Evolutionary conservation across 192 early-diverging fungal species (phyloP), one percentile per base, ranked within the genome.

Genomic region (Coemansia sp.): DNA sequence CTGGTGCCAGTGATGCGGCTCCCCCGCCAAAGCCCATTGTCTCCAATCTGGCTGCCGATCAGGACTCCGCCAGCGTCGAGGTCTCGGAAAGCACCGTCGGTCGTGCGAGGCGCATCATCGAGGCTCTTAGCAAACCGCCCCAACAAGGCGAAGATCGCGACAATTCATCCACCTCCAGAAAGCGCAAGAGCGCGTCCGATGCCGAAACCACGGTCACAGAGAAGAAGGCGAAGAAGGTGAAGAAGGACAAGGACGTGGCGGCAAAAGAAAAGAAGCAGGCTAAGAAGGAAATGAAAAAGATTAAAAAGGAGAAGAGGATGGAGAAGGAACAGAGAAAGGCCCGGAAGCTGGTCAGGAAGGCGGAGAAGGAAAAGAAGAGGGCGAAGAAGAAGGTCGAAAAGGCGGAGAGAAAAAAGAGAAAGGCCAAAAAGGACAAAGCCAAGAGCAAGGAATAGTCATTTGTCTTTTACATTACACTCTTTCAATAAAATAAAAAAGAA

Each of bases 61-160:
- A 67, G 56, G 65, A 59, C 4, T 7, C 19, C 13, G 56, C 19
- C 7, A 57, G 41, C 17, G 56, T 41, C 14, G 57, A 39, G 2
- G 48, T 43, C 38, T 61, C 67, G 40, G 67, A 68, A 19, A 43
- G 11, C 20, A 43, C 48, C 5, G 39, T 59, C 25, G 61, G 70
- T 45, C 74, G 74, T 16, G 74, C 74, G 0, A 39, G 46, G 7
- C 68, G 74, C n/a, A 41, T 76, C 32, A 76, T 76, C 40, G 65
- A 70, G 25, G 48, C 57, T 16, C n/a, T 59, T 1, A 59, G 57
- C 37, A 22, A 59, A 17, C 32, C 9, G 0, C 37, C 57, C 1
- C 67, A 67, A 48, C 25, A 51, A 54, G 42, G 59, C 5, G 54
- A 61, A 19, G 58, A 64, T 42, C 41, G 56, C 12, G 67, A 65